phyloP scores from a whole-genome alignment of 2,329 filamentous ascomycete genomes.

The Pyricularia sp. region DNA sequence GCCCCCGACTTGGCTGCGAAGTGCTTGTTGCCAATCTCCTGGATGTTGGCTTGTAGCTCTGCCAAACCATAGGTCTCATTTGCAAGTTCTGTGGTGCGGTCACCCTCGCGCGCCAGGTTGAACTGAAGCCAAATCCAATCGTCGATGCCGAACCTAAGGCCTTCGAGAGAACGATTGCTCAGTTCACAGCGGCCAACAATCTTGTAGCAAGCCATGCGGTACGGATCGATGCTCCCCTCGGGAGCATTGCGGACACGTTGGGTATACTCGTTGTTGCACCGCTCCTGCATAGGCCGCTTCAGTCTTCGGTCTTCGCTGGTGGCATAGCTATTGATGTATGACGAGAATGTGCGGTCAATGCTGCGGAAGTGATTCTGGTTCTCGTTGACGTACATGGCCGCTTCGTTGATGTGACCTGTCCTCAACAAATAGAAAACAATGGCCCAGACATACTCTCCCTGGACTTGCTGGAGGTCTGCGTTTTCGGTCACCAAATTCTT shows the following conservation, averaged over 20 bases:
- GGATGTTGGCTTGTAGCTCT: slow-evolving; percentile 69
- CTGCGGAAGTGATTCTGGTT: slow-evolving; percentile 76
- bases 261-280: slow-evolving; percentile 83
- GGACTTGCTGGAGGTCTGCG: slow-evolving; percentile 68
- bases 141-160: slow-evolving; percentile 54
- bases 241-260: slow-evolving; percentile 77
- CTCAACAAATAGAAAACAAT: slow-evolving; percentile 87
- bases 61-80: slow-evolving; percentile 55
- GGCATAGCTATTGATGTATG: slow-evolving; percentile 79
- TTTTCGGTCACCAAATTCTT: slow-evolving; percentile 81
- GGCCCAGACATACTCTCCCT: slow-evolving; percentile 85
- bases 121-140: slow-evolving; percentile 68
- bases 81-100: slow-evolving; percentile 53
- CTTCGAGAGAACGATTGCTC: slow-evolving; percentile 53
- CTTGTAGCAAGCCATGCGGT: slow-evolving; percentile 96
- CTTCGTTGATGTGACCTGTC: slow-evolving; percentile 75
- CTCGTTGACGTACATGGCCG: slow-evolving; percentile 74
- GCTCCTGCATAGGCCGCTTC: slow-evolving; percentile 69
- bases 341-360: slow-evolving; percentile 82
- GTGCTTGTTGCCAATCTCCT: slow-evolving; percentile 83
- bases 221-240: slow-evolving; percentile 84
- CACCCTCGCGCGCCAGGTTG: slow-evolving; percentile 57
- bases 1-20: slow-evolving; percentile 66
- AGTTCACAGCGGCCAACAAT: slow-evolving; percentile 76
- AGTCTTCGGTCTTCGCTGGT: slow-evolving; percentile 68